These are phyloP conservation scores for Solanum hybrid DNA, from an alignment of 305 asterid species.

Conservation along the genomic window DNA sequence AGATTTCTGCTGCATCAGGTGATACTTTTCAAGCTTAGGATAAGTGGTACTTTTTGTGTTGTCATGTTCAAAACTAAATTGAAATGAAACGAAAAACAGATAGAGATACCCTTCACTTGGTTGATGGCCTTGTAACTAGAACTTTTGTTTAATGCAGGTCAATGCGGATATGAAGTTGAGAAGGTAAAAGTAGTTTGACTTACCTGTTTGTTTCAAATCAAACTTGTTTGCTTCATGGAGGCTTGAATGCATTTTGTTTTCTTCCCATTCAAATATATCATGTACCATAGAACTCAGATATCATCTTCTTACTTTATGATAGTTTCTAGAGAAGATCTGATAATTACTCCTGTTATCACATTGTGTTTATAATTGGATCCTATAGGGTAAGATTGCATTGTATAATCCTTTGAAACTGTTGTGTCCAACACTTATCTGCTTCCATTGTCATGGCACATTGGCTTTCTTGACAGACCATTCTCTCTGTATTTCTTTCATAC, in stretches of 20 bases:
- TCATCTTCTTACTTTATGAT: background rate
- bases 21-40: background rate
- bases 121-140: background rate
- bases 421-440: background rate
- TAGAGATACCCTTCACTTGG: background rate
- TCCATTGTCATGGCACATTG: background rate
- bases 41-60: background rate
- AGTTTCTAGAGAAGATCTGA: background rate
- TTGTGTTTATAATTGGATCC: background rate
- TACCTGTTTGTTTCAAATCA: background rate
- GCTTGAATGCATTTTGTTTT: background rate
- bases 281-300: background rate
- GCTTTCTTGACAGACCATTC: background rate
- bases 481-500: background rate
- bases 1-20: background rate
- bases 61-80: background rate
- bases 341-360: background rate
- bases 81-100: background rate
- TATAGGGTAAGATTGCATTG: background rate
- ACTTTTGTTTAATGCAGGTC: slow-evolving; percentile 51
- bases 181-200: slow-evolving; percentile 37
- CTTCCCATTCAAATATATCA: background rate
- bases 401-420: background rate
- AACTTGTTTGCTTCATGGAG: background rate
- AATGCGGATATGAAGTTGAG: slow-evolving; percentile 70